Evolutionary conservation across 2,329 filamentous ascomycete genomes (phyloP).

Genomic region (Monosporascus sp.): DNA sequence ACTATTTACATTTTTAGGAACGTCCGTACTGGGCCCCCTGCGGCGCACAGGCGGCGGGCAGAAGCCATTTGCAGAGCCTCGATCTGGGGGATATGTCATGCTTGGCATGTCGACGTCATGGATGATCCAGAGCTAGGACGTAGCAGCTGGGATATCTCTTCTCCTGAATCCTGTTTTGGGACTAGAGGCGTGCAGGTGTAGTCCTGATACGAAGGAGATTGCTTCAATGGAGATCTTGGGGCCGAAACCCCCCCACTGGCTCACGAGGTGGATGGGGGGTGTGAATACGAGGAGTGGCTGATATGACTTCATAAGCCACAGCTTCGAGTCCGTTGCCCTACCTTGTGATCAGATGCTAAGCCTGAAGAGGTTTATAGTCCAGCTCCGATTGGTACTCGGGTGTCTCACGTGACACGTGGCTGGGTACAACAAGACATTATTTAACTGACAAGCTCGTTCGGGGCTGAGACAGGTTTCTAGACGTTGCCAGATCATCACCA

Average conservation of each 20-base stretch:
- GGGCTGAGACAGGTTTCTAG: too few relatives aligned
- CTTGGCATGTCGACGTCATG: conserved; percentile 10
- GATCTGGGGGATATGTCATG: conserved; percentile 4
- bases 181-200: background rate
- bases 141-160: background rate
- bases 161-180: conserved; percentile 10
- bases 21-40: background rate
- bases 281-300: background rate
- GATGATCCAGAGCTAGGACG: conserved; percentile 5
- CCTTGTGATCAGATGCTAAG: background rate
- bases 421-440: too few relatives aligned
- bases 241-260: background rate
- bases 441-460: too few relatives aligned
- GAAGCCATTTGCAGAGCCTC: background rate
- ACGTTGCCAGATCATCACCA: too few relatives aligned
- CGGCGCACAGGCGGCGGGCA: background rate
- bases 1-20: conserved; percentile 14
- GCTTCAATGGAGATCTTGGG: background rate
- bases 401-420: background rate
- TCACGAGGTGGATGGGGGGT: background rate
- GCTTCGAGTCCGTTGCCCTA: background rate
- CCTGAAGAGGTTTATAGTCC: background rate
- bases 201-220: background rate
- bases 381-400: background rate
- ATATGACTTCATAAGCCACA: background rate